Base-by-base conservation (phyloP, 176 grass and related monocot species). In the Guadua angustifolia region DNA sequence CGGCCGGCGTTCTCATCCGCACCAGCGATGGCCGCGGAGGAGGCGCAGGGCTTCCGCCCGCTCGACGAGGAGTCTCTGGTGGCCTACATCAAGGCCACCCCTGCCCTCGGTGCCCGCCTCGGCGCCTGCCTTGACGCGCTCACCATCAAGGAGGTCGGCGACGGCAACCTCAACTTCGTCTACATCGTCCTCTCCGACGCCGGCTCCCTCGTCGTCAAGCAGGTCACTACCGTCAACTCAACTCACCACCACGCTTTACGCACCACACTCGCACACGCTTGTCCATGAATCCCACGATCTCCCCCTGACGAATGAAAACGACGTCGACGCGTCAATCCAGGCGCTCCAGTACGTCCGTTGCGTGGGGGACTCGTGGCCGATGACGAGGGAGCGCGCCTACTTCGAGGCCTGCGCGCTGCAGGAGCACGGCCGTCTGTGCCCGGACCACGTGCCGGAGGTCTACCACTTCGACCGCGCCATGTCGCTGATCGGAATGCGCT, bases 131-230 rank as follows among this genome's bases (percentile, higher is more conserved):
- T 90, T 9, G 83, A 87, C 40, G 78, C 49, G 55, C 59, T 98
- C 77, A 38, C 63, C 50, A 79, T 98, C 73, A 90, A 88, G 73
- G 96, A 95, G 88, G 93, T 98, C 89, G 93, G 96, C 68, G 93
- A 95, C 67, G 96, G 93, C 66, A 98, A 98, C 83, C 96, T 98
- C 91, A 98, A 98, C 85, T 95, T 98, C 89, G 96, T 98, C 83
- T 98, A 87, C 88, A 95, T 98, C 89, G 87, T 98, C 80, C 17
- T 60, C 77, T 89, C 88, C 83, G 73, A 76, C 9, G 53, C 76
- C 82, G 96, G 96, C 81, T 88, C 93, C 69, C 68, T 98, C 44
- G 96, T 98, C 44, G 19, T 91, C 85, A 98, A 98, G 88, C 96
- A 95, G 93, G 96, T 92, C 18, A 7, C 17, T 36, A 2, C 6